Conservation (phyloP, 768 basidiomycete species). For the Naganishia kalamii region DNA sequence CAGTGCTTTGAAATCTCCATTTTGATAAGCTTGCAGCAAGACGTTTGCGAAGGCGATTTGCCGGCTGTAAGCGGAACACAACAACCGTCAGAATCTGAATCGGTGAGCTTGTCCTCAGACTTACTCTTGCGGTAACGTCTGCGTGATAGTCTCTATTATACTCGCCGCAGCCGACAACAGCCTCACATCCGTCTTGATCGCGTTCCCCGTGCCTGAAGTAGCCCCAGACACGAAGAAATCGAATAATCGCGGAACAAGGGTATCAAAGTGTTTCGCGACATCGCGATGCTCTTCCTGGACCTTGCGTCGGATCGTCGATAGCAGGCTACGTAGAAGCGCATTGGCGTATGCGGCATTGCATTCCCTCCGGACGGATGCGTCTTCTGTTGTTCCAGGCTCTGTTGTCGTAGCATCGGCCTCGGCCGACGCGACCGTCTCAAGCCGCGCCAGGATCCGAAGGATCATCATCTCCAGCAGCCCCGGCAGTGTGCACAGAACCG, state of each 20-base stretch:
- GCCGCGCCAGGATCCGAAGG: slow-evolving; percentile 66
- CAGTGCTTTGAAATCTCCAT: slow-evolving; percentile 49
- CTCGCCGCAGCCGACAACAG: slow-evolving; percentile 60
- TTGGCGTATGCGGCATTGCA: slow-evolving; percentile 75
- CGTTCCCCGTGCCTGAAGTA: not conserved
- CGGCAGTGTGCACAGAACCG: slow-evolving; percentile 64
- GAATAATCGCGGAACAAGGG: slow-evolving; percentile 54
- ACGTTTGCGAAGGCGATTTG: slow-evolving; percentile 58
- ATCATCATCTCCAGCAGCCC: slow-evolving; percentile 79
- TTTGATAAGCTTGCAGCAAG: slow-evolving; percentile 56
- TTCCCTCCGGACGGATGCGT: slow-evolving; percentile 42
- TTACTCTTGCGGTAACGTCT: slow-evolving; percentile 61
- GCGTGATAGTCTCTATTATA: slow-evolving; percentile 63
- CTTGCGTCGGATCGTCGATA: slow-evolving; percentile 58
- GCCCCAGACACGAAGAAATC: slow-evolving; percentile 14
- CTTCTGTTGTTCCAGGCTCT: slow-evolving; percentile 18
- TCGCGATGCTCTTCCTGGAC: slow-evolving; percentile 59
- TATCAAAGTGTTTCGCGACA: slow-evolving; percentile 71
- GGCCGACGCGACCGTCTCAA: slow-evolving; percentile 54
- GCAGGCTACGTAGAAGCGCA: slow-evolving; percentile 67
- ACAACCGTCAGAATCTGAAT: too few relatives aligned
- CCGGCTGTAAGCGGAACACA: slow-evolving; percentile 49
- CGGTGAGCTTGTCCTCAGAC: slow-evolving; percentile 45
- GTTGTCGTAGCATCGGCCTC: slow-evolving; percentile 29
- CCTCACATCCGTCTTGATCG: slow-evolving; percentile 51